A percentile compares a stretch with the other conserved stretches of the same genome.
Conservation (phyloP, 768 basidiomycete species). For the Mycena galericulata region DNA sequence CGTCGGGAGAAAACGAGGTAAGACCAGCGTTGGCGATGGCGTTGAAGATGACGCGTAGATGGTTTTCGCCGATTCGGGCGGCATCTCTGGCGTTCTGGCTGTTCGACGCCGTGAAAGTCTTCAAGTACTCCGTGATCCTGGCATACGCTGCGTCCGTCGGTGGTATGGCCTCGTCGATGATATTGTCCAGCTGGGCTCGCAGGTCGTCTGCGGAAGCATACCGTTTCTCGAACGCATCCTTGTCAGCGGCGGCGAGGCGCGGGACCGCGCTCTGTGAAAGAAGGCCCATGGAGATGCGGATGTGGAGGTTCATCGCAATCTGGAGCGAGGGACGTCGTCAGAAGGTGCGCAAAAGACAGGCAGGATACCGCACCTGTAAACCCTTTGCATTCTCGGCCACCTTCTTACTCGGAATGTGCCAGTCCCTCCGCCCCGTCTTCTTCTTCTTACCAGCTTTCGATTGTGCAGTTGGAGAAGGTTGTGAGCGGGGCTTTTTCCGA, state of each 20-base stretch:
- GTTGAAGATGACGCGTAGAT: background rate
- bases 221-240: background rate
- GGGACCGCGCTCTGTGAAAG: background rate
- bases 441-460: no score
- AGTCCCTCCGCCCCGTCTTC: background rate
- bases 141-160: background rate
- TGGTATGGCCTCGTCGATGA: background rate
- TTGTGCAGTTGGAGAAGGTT: no score
- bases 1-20: background rate
- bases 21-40: constrained; percentile 3
- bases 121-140: background rate
- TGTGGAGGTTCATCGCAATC: background rate
- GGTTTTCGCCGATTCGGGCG: background rate
- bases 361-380: background rate
- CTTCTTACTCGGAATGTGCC: background rate
- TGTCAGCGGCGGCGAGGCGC: background rate
- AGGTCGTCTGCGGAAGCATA: background rate
- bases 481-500: no score
- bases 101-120: background rate
- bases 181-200: background rate
- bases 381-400: background rate
- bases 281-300: background rate
- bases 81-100: background rate
- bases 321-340: background rate
- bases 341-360: background rate